These are phyloP conservation scores for Tetracladium setigerum DNA, from an alignment of 495 filamentous ascomycete genomes.

Conservation along the genomic window DNA sequence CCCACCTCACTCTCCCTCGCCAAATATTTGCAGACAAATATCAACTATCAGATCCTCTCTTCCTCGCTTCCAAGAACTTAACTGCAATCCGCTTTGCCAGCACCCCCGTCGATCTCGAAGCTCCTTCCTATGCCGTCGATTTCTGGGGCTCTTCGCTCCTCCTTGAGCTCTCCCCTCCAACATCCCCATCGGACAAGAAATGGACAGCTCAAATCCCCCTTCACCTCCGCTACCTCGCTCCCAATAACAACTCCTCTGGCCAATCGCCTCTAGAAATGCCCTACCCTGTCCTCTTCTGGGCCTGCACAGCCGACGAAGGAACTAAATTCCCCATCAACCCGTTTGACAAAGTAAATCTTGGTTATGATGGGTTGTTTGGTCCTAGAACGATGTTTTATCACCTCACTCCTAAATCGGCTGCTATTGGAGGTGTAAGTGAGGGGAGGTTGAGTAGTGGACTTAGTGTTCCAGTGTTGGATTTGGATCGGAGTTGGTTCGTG, in stretches of 20 bases:
- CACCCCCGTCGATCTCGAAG: conserved; percentile 87
- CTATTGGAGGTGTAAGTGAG: conserved; percentile 18
- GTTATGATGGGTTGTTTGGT: conserved; percentile 81
- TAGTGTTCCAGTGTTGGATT: conserved; percentile 69
- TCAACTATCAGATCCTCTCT: conserved; percentile 65
- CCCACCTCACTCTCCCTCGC: conserved; percentile 83
- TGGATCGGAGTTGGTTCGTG: conserved; percentile 49
- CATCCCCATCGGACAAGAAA: background rate
- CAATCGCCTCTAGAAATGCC: conserved; percentile 48
- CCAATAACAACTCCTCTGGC: conserved; percentile 36
- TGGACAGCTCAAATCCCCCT: conserved; percentile 79
- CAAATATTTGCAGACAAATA: conserved; percentile 82
- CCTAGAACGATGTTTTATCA: conserved; percentile 82
- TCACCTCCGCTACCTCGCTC: conserved; percentile 77
- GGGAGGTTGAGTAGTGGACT: conserved; percentile 49
- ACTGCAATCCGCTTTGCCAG: conserved; percentile 56
- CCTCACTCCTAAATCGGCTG: conserved; percentile 45
- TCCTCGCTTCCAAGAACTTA: conserved; percentile 70
- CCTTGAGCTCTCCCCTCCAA: conserved; percentile 60
- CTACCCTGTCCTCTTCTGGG: conserved; percentile 85
- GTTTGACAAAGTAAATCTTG: conserved; percentile 76
- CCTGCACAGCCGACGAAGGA: conserved; percentile 67
- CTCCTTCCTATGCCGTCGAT: conserved; percentile 70
- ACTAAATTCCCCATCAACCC: conserved; percentile 71
- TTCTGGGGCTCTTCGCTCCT: conserved; percentile 78